Conservation (phyloP, 129 eudicot species). For the Cynara cardunculus region DNA sequence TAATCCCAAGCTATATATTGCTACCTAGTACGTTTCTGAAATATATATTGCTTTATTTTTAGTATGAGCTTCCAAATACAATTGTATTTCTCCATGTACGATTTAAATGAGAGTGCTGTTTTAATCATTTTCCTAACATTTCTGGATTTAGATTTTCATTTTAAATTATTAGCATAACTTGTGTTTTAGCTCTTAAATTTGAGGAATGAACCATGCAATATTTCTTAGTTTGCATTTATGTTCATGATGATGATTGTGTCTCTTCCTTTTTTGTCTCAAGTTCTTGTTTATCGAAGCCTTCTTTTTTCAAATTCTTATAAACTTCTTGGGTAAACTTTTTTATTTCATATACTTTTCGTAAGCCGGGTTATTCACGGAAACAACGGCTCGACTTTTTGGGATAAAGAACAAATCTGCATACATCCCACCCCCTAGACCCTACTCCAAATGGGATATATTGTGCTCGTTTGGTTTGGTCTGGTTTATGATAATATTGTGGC, state of each 20-base stretch:
- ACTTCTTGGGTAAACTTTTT: not conserved
- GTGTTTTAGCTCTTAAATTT: not conserved
- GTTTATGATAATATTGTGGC: not conserved
- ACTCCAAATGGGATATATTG: not conserved
- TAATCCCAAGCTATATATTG: not conserved
- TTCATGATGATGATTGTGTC: not conserved
- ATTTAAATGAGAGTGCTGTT: not conserved
- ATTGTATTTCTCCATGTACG: not conserved
- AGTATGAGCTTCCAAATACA: slow-evolving; percentile 4
- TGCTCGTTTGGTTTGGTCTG: not conserved
- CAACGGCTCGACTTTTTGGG: not conserved
- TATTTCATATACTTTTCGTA: not conserved
- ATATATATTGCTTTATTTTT: too few species aligned
- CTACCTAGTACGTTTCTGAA: not conserved
- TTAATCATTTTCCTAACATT: not conserved
- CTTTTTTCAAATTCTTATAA: not conserved
- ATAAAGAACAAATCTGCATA: not conserved
- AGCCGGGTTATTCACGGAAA: not conserved
- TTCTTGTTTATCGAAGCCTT: not conserved
- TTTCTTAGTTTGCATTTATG: slow-evolving; percentile 2
- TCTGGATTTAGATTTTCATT: not conserved
- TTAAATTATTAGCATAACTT: not conserved
- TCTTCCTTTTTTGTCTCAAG: not conserved
- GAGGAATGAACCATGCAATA: not conserved
- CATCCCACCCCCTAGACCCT: not conserved